phyloP scores from a whole-genome alignment of 140 eudicot species.

The Stevia rebaudiana region DNA sequence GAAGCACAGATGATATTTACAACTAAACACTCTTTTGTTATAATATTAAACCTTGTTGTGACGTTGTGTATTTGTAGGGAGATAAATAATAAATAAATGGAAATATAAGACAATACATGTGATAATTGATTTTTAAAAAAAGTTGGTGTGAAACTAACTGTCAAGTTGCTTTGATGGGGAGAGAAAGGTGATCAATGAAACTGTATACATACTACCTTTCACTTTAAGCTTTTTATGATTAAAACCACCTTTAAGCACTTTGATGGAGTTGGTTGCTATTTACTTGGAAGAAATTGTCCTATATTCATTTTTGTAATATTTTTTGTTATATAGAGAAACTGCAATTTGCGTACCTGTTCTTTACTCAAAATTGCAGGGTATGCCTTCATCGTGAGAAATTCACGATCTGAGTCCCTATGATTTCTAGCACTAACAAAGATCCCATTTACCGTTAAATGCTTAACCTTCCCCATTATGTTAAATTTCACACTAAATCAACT shows the following conservation, averaged over 20 bases:
- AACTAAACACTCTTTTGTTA: not conserved
- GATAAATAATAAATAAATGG: not conserved
- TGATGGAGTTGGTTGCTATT: not conserved
- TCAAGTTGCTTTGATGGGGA: conserved; percentile 13
- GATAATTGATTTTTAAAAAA: not conserved
- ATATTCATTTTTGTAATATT: not conserved
- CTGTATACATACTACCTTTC: not conserved
- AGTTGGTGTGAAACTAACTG: conserved; percentile 17
- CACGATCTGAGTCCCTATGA: no score
- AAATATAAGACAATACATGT: not conserved
- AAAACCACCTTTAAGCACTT: not conserved
- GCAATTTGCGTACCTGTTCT: no score
- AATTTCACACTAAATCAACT: no score
- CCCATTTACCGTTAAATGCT: no score
- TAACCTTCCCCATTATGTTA: no score
- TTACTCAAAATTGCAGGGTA: no score
- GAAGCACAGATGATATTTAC: not conserved
- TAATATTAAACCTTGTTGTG: not conserved
- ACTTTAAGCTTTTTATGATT: conserved; percentile 20
- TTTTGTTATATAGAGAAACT: no score
- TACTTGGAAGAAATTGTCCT: not conserved
- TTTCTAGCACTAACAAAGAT: no score
- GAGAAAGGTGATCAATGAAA: conserved; percentile 4
- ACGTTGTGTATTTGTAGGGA: not conserved
- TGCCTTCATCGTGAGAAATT: no score